These are phyloP conservation scores for Sphaerulina musiva DNA, from an alignment of 2,329 filamentous ascomycete species.

Conservation along the genomic window DNA sequence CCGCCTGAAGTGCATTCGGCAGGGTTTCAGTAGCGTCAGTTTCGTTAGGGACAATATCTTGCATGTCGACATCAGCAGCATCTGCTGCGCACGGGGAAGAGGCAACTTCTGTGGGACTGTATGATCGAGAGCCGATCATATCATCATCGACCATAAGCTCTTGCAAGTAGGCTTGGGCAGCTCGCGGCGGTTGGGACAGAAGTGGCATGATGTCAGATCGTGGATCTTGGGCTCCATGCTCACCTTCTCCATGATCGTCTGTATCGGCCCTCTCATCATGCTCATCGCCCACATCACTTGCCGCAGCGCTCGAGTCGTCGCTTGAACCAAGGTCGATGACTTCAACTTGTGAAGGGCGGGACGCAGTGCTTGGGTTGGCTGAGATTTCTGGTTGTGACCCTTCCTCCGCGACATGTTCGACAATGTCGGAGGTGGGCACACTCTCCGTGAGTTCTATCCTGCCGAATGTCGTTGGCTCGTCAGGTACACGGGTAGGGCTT, in stretches of 20 bases:
- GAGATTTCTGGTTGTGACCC: not conserved
- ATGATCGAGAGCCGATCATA: not conserved
- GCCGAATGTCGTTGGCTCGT: constrained; percentile 10
- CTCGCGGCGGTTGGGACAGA: not conserved
- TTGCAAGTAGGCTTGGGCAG: not conserved
- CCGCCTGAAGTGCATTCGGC: not conserved
- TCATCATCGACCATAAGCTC: not conserved
- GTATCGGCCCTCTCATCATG: not conserved
- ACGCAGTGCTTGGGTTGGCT: constrained; percentile 9
- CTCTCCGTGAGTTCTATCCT: not conserved
- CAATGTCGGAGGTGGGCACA: not conserved
- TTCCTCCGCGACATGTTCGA: not conserved
- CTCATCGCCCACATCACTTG: not conserved
- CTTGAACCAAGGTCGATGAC: constrained; percentile 26
- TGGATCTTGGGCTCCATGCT: not conserved
- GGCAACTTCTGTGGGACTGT: constrained; percentile 4
- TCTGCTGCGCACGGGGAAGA: constrained; percentile 2
- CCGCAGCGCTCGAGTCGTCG: constrained; percentile 23
- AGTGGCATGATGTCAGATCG: not conserved
- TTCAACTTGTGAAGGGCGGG: constrained; percentile 11
- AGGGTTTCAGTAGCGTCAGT: no score
- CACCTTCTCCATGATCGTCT: not conserved
- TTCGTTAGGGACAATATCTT: not conserved
- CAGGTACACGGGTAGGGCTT: not conserved
- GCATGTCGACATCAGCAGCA: constrained; percentile 5